Evolutionary conservation across 2,329 filamentous ascomycete species (phyloP), one percentile per base, ranked within the genome.

Genomic region (Aspergillus melleus): DNA sequence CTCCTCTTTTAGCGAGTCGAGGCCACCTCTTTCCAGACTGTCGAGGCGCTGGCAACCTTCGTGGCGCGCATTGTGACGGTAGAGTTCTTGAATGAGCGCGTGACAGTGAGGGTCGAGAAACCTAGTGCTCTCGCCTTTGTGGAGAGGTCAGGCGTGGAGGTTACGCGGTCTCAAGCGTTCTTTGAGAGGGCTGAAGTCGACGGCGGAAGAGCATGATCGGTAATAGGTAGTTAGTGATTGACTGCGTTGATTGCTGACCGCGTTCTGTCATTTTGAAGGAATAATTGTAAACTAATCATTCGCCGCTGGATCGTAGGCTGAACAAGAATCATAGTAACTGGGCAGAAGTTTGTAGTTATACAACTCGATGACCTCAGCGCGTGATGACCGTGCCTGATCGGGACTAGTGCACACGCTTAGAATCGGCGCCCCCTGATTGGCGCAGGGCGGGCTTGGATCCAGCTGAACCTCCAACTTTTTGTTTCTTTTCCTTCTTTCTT

Each of bases 91-190:
- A 76, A 82, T 56, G 74, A 78, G 51, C 72, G 77, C 54, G 78
- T 82, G 30, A 82, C 79, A 2, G 80, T 83, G 4, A 68, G 66
- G 49, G 77, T 81, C 20, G 79, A 83, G 62, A 83, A 84, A 64
- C 80, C 80, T 11, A 82, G 77, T 63, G 81, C 81, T 20, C 65
- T 83, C 61, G 75, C 80, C 3, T 80, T 81, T 68, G 81, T 82
- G 9, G 76, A 78, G 55, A 71, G 76, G 49, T 78, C 80, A 10
- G 80, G 79, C 10, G 76, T 83, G n/a, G 78, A 81, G 62, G 76
- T 83, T 51, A 81, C 79, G 44, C 72, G 81, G 47, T 76, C 77
- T 10, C 74, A 74, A 58, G 71, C 72, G 9, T 81, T 80, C 68
- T 82, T 82, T 60, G 68, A 72, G 55, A 63, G 55, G 36, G 30